Evolutionary conservation across 345 rosid species (phyloP).

Genomic region (Ceriops decandra): DNA sequence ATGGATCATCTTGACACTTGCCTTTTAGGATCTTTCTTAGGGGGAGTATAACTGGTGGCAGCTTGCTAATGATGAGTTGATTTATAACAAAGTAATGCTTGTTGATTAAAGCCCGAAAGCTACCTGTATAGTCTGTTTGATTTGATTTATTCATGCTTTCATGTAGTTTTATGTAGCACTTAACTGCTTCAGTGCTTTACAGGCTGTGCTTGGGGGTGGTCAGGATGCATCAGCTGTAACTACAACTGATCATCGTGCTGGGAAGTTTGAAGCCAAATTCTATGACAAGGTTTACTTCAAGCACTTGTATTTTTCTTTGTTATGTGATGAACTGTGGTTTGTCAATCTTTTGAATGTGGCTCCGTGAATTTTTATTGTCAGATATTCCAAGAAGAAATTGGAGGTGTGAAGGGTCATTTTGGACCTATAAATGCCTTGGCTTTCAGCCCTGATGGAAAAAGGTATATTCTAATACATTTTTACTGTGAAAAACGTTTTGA

Average conservation of each 20-base stretch:
- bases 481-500: not conserved
- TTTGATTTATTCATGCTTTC: not conserved
- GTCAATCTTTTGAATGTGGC: not conserved
- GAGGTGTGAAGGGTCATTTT: constrained; percentile 97
- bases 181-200: constrained; percentile 5
- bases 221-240: constrained; percentile 97
- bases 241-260: constrained; percentile 95
- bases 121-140: not conserved
- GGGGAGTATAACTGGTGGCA: no score
- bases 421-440: constrained; percentile 98
- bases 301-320: not conserved
- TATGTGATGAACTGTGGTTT: not conserved
- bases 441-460: constrained; percentile 89
- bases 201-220: constrained; percentile 99
- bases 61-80: no score
- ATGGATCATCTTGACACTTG: no score
- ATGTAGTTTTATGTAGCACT: not conserved
- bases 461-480: constrained; percentile 38
- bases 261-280: constrained; percentile 96
- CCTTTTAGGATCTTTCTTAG: no score
- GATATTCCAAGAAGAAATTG: constrained; percentile 88
- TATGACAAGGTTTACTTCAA: constrained; percentile 57
- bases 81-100: no score
- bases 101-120: no score
- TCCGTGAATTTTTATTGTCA: constrained; percentile 14